phyloP scores from a whole-genome alignment of 2,329 filamentous ascomycete genomes.

The Talaromyces sp. region DNA sequence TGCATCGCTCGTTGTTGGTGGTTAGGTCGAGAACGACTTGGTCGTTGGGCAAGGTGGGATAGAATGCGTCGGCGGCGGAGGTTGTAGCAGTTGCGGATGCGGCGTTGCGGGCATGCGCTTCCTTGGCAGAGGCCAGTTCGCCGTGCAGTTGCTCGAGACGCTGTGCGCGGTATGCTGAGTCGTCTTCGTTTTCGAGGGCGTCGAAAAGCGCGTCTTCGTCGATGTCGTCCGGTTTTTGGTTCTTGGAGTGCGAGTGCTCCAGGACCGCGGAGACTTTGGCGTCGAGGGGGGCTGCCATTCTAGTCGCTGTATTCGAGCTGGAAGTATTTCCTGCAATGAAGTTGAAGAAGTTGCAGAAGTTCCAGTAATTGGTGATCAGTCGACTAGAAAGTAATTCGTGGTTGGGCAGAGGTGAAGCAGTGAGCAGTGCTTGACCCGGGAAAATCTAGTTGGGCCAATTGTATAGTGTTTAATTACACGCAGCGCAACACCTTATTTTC shows the following conservation, averaged over 20 bases:
- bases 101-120: conserved; percentile 33
- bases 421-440: background rate
- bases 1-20: conserved; percentile 51
- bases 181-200: conserved; percentile 49
- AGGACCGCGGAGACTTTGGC: conserved; percentile 11
- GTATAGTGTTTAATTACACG: background rate
- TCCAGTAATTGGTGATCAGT: background rate
- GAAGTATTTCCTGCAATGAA: background rate
- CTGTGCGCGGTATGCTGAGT: conserved; percentile 51
- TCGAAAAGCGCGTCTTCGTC: conserved; percentile 58
- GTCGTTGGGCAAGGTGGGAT: conserved; percentile 44
- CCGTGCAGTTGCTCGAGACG: conserved; percentile 56
- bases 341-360: background rate
- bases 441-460: background rate
- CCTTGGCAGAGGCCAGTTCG: conserved; percentile 48
- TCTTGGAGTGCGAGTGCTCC: conserved; percentile 25
- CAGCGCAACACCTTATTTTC: background rate
- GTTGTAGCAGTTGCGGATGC: conserved; percentile 1
- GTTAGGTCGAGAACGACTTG: conserved; percentile 56
- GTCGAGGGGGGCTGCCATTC: conserved; percentile 8
- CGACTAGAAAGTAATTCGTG: background rate
- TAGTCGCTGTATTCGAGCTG: background rate
- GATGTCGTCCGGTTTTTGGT: conserved; percentile 36
- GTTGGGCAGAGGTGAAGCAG: background rate
- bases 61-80: conserved; percentile 17